Base-by-base conservation (phyloP, 2,329 filamentous ascomycete species). In the Clonostachys chloroleuca region DNA sequence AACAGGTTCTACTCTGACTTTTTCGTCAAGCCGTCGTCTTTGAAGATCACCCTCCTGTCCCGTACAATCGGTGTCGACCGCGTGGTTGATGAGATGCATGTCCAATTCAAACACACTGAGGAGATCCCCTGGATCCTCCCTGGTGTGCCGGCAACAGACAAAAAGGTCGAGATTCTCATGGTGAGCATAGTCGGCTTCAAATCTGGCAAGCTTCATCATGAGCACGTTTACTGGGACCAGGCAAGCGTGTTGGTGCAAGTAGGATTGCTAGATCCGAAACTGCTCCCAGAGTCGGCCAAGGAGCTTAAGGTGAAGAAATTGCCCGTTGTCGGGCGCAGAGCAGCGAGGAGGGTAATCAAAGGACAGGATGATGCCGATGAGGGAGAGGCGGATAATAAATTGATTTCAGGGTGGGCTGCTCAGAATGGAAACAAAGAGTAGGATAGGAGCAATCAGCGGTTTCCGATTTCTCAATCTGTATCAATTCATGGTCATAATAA, bases 211-310 rank as follows among this genome's bases (percentile, higher is more conserved):
- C 57, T 86, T 1, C 80, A 77, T 43, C 78, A 83, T 40, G 82
- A 86, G 56, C 80, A 84, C 49, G 81, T 85, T 12, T 72, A 77
- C 34, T 86, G 82, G 81, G 82, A 86, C 45, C 80, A 84, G 55
- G 78, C 72, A 0, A 83, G 78, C 0, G 78, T 79, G 4, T 58
- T 86, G 33, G 59, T 73, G 3, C 84, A 87, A 56, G 59, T 80
- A 6, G 84, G 81, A 0, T 56, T 86, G 35, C 54, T 87, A 34
- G 68, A 73, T 37, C 68, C 66, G 0, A 61, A 61, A 1, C 13
- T 67, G 1, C 44, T 73, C 1, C 66, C 71, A 0, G 56, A 66
- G 12, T 54, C 56, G 24, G 63, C 62, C 1, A 60, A 57, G 17
- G 60, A 64, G 10, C 51, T 56, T 6, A 69, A 68, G 1, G 59